These are phyloP conservation scores for Mariannaea elegans DNA, from an alignment of 2,329 filamentous ascomycete genomes.

Conservation along the genomic window DNA sequence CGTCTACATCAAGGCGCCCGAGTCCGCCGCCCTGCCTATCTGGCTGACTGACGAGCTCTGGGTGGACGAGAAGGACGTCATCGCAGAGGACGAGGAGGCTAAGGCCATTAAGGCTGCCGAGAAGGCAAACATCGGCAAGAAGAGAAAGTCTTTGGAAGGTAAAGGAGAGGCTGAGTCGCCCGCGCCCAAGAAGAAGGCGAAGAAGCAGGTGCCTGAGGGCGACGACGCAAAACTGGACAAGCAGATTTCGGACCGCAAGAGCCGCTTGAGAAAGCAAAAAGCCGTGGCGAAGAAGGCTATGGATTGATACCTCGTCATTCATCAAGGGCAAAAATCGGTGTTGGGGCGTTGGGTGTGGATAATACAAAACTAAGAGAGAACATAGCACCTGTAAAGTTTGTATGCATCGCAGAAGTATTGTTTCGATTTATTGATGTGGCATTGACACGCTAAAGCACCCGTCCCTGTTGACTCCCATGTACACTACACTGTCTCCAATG, in stretches of 20 bases:
- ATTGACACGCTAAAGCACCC: conserved; percentile 27
- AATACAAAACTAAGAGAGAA: conserved; percentile 35
- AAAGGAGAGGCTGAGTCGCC: conserved; percentile 53
- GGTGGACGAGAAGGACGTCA: conserved; percentile 78
- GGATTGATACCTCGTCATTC: conserved; percentile 49
- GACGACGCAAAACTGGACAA: conserved; percentile 64
- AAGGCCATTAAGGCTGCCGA: conserved; percentile 52
- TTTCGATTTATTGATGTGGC: conserved; percentile 25
- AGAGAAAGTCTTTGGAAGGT: conserved; percentile 61
- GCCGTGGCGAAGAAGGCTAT: conserved; percentile 61
- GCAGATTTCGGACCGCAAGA: conserved; percentile 68
- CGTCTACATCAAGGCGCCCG: conserved; percentile 89
- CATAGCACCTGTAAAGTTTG: conserved; percentile 33
- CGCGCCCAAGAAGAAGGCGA: conserved; percentile 50
- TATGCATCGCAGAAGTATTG: conserved; percentile 22
- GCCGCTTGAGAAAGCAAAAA: conserved; percentile 68
- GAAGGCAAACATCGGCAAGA: conserved; percentile 72
- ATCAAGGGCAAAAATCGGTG: conserved; percentile 39
- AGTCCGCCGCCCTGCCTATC: conserved; percentile 89
- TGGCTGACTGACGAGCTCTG: conserved; percentile 95
- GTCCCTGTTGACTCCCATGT: conserved; percentile 13
- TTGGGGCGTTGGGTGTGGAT: conserved; percentile 41
- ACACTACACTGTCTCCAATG: conserved; percentile 9
- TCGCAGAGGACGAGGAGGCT: conserved; percentile 67
- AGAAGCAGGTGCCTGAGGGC: conserved; percentile 51